Base-by-base conservation (phyloP, 768 basidiomycete genomes). In the Albatrellus ellisii region DNA sequence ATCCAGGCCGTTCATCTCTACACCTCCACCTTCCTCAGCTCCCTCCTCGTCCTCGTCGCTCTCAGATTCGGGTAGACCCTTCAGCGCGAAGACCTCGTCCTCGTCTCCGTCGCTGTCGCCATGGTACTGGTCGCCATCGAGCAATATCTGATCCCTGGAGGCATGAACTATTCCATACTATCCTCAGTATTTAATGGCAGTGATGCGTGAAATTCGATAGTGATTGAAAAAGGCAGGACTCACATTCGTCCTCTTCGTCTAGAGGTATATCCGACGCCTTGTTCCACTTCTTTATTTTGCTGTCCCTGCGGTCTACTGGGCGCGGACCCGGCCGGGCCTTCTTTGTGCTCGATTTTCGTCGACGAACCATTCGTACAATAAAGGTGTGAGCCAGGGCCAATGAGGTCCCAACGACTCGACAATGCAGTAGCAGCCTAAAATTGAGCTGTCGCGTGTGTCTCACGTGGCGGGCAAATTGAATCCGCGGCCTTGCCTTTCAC, bases 231-330 rank as follows among this genome's bases (percentile, higher is more conserved):
- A 31, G 32, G 32, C 43, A 18, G 36, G 38, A 66, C 79, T 47
- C 52, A 86, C 85, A 87, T 54, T 78, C 69, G 55, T 88, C 85
- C 54, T 85, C 81, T 51, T 77, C 79, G 50, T 88, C 83, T 47
- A 82, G 54, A 8, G 78, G 80, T 41, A 88, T 73, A 52, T 88
- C 86, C 5, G 67, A 65, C 18, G 60, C 49, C 26, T 66, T 75
- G 46, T 83, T 68, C 84, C 85, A 87, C 58, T 72, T 71, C 45
- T 71, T 71, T 9, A 84, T 52, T 48, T 61, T 73, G 20, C 64
- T 59, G 36, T 77, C 72, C 26, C 62, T 65, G 43, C 67, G 69
- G 50, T 73, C 64, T 4, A 73, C 52, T 9, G 67, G 61, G 21
- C 72, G 72, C 1, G 72, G 61, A 48, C 71, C 72, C 10, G 28